A percentile compares a stretch with the other conserved stretches of the same genome.
These are phyloP conservation scores for Xylaria curta DNA, from an alignment of 495 filamentous ascomycete species.

Conservation along the genomic window DNA sequence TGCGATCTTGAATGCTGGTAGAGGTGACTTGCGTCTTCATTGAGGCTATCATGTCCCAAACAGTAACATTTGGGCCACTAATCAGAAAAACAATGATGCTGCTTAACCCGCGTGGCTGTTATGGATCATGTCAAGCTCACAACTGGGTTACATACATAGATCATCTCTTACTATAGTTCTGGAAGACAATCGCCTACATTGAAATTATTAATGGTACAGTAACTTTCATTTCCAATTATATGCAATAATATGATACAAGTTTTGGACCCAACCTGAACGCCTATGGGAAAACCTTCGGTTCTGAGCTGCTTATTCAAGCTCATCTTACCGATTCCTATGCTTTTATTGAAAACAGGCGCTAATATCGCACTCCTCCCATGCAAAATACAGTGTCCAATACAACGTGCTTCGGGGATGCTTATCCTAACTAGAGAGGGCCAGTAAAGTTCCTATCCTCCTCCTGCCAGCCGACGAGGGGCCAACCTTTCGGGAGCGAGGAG, in stretches of 20 bases:
- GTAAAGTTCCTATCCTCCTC: conserved; percentile 37
- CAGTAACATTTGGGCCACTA: background rate
- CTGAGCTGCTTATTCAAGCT: background rate
- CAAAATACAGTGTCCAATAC: background rate
- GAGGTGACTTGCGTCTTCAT: background rate
- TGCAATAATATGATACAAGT: background rate
- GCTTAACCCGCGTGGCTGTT: background rate
- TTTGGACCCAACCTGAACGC: background rate
- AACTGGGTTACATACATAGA: background rate
- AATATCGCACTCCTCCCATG: background rate
- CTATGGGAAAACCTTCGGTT: background rate
- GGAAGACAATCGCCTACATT: background rate
- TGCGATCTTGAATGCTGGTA: background rate
- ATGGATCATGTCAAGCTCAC: background rate
- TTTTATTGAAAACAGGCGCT: background rate
- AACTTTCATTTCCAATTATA: background rate
- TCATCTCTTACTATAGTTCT: background rate
- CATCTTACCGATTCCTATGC: background rate
- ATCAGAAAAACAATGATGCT: background rate
- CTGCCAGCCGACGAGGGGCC: conserved; percentile 46
- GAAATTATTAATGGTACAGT: background rate
- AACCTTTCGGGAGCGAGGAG: conserved; percentile 42
- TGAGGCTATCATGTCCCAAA: background rate
- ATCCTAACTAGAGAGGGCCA: conserved; percentile 21
- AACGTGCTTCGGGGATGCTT: background rate